These are phyloP conservation scores for Monosporozyma solicola DNA, from an alignment of 805 yeast genomes.

Conservation along the genomic window DNA sequence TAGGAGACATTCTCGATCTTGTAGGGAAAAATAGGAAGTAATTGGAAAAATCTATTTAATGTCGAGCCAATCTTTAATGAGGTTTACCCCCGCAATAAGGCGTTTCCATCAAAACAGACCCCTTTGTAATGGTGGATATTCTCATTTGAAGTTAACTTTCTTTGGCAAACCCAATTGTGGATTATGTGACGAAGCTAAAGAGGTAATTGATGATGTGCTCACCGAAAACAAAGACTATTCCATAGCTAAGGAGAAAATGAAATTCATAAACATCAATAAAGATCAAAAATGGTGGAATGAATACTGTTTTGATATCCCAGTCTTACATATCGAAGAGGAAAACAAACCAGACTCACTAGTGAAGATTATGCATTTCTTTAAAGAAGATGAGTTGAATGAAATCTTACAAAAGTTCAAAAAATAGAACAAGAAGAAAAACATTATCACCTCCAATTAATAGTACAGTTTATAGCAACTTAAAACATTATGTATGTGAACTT, in stretches of 20 bases:
- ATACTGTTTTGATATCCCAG: slow-evolving; percentile 75
- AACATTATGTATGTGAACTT: not conserved
- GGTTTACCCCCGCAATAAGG: not conserved
- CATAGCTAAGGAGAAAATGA: slow-evolving; percentile 14
- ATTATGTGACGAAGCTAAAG: slow-evolving; percentile 57
- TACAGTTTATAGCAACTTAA: not conserved
- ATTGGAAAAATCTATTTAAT: not conserved
- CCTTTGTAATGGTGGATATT: not conserved
- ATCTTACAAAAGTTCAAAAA: slow-evolving; percentile 32
- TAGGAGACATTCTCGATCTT: not conserved
- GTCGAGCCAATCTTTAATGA: not conserved
- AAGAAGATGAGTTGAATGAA: slow-evolving; percentile 44
- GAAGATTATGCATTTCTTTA: slow-evolving; percentile 61
- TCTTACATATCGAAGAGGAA: slow-evolving; percentile 50
- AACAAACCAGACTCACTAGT: slow-evolving; percentile 37
- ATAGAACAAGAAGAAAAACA: not conserved
- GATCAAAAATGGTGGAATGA: slow-evolving; percentile 60
- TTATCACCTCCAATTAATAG: not conserved
- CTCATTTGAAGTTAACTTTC: slow-evolving; percentile 38
- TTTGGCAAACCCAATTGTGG: slow-evolving; percentile 65
- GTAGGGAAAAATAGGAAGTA: not conserved
- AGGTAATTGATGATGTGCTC: slow-evolving; percentile 36
- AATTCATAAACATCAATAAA: slow-evolving; percentile 47
- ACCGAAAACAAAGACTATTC: slow-evolving; percentile 16
- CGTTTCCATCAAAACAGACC: not conserved